Conservation (phyloP, 192 early-diverging fungal species). For the Linnemannia exigua region DNA sequence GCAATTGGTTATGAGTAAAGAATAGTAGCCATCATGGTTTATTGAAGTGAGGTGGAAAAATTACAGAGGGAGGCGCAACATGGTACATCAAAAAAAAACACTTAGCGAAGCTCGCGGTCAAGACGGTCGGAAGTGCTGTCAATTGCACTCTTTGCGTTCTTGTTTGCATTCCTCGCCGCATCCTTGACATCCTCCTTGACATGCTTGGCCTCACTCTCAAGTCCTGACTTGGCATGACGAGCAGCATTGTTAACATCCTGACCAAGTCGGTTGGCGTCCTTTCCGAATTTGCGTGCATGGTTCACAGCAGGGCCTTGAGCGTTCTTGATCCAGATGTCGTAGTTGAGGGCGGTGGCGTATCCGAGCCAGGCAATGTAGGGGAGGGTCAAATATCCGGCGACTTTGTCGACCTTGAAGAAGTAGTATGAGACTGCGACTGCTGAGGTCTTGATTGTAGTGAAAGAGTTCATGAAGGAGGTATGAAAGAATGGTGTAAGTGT, state of each 20-base stretch:
- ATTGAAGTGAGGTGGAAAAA: not conserved
- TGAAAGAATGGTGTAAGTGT: too few relatives aligned
- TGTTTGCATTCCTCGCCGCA: slow-evolving; percentile 22
- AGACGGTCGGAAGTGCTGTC: slow-evolving; percentile 22
- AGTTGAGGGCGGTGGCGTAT: slow-evolving; percentile 49
- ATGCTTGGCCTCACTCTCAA: slow-evolving; percentile 22
- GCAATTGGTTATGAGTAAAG: not conserved
- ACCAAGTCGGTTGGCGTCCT: slow-evolving; percentile 20
- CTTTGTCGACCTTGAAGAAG: slow-evolving; percentile 45
- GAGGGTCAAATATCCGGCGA: slow-evolving; percentile 41
- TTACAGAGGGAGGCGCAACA: not conserved
- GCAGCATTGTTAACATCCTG: slow-evolving; percentile 28
- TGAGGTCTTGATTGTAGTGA: not conserved
- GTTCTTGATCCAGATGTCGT: slow-evolving; percentile 52
- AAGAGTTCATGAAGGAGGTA: not conserved
- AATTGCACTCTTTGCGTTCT: slow-evolving; percentile 15
- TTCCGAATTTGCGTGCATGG: slow-evolving; percentile 34
- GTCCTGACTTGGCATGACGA: slow-evolving; percentile 26
- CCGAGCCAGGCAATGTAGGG: slow-evolving; percentile 53
- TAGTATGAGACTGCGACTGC: slow-evolving; percentile 36
- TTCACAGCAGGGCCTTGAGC: slow-evolving; percentile 35
- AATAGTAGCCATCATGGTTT: not conserved
- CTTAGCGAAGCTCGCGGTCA: slow-evolving; percentile 39
- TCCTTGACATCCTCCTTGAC: slow-evolving; percentile 30
- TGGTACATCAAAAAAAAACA: not conserved